These are phyloP conservation scores for Phytophthora niederhauseri DNA, from an alignment of 352 stramenopile genomes.

Conservation along the genomic window DNA sequence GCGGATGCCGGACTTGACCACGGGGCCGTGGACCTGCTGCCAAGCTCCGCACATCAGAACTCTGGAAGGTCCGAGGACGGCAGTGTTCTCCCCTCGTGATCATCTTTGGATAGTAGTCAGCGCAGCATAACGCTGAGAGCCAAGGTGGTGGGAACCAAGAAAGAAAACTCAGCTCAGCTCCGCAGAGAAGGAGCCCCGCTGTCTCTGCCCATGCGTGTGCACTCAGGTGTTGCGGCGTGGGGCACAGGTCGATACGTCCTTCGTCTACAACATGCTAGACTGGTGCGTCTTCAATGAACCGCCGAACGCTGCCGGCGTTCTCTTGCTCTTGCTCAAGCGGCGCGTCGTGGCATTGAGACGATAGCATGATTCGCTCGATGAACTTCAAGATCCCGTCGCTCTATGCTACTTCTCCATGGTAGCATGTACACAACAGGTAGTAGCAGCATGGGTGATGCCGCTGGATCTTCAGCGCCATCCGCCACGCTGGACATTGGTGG, in stretches of 20 bases:
- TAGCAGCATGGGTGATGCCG: too few species aligned
- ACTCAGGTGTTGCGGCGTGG: not conserved
- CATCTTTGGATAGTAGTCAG: not conserved
- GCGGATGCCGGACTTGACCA: slow-evolving; percentile 88
- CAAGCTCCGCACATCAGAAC: not conserved
- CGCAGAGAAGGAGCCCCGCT: not conserved
- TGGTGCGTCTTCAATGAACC: not conserved
- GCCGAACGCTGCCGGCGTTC: not conserved
- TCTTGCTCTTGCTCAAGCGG: not conserved
- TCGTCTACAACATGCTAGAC: not conserved
- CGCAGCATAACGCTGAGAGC: not conserved
- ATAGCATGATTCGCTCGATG: not conserved
- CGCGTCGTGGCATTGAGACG: not conserved
- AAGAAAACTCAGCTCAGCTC: not conserved
- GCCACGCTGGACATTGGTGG: too few species aligned
- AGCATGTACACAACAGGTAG: too few species aligned
- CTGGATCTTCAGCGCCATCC: too few species aligned
- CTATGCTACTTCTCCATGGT: not conserved
- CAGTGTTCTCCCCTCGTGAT: not conserved
- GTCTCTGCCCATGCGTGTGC: not conserved
- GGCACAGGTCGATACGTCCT: not conserved
- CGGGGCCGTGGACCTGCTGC: slow-evolving; percentile 38
- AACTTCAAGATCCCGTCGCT: not conserved
- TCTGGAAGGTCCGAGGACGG: not conserved
- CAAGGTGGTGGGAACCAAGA: not conserved